Conservation (phyloP, 371 early-diverging fungal species). For the Mucor lusitanicus region DNA sequence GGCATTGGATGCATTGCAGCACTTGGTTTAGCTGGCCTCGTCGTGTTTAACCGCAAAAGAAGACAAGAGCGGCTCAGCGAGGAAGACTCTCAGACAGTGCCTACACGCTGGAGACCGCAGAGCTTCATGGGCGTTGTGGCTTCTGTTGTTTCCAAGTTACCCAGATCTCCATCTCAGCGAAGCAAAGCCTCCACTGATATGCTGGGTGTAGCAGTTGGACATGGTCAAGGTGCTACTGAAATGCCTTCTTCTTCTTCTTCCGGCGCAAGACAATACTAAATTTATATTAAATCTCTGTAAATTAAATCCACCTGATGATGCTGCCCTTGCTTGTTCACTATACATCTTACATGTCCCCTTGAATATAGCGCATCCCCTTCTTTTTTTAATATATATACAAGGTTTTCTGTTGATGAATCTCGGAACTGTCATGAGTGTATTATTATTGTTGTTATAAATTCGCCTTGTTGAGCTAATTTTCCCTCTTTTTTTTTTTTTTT, state of each 20-base stretch:
- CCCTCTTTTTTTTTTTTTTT: too few species aligned
- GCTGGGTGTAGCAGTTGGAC: not conserved
- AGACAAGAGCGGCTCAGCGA: not conserved
- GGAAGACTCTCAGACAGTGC: not conserved
- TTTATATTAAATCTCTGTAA: not conserved
- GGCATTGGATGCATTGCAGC: conserved; percentile 49
- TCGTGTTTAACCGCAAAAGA: conserved; percentile 32
- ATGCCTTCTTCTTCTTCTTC: not conserved
- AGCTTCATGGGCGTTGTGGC: conserved; percentile 53
- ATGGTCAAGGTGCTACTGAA: not conserved
- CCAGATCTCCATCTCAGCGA: conserved; percentile 47
- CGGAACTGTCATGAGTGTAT: not conserved
- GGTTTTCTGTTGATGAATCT: not conserved
- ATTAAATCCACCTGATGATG: not conserved
- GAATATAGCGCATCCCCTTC: not conserved
- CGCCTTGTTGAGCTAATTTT: not conserved
- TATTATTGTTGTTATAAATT: not conserved
- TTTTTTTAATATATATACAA: not conserved
- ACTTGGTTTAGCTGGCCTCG: conserved; percentile 41
- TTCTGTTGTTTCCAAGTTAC: conserved; percentile 46
- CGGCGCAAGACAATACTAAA: conserved; percentile 11
- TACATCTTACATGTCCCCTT: not conserved
- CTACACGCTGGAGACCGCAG: conserved; percentile 51
- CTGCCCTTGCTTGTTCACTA: too few species aligned
- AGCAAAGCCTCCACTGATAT: conserved; percentile 29